Evolutionary conservation across 75 land plant genomes (phyloP), one percentile per base, ranked within the genome.

Genomic region (Adiantum capillusveneris): DNA sequence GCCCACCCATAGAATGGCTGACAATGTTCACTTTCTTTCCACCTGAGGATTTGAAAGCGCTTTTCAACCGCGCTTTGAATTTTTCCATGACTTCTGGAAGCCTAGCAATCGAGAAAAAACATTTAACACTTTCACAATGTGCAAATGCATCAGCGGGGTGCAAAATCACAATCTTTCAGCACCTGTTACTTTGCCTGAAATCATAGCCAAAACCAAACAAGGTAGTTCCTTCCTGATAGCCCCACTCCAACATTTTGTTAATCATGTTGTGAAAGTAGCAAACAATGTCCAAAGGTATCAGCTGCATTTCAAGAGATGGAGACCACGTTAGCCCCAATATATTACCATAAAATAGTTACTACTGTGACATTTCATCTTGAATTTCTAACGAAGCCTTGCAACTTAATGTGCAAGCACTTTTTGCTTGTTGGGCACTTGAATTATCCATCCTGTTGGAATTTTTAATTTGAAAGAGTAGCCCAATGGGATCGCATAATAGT

Each of bases 161-260:
- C 7, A 29, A 29, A 13, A 25, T 16, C n/a, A 12, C 2, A 56
- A 7, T 18, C 12, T 13, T 6, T 7, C 11, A 24, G 31, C 54
- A 94, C 98, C 98, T 86, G 60, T 95, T 95, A 66, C 99, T 95
- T 72, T 95, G 99, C 9, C 99, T 91, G 44, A 95, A 95, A 67
- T 95, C 99, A 82, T 90, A 95, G 6, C 97, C 97, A 78, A 90
- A 95, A 0, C 99, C 99, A 78, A 95, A 95, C 1, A 95, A 78
- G 11, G 97, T 95, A 25, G 67, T 78, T 11, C 97, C 99, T 65
- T 90, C 99, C 61, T 87, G 63, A 63, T 77, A 95, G 20, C 99
- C 99, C 99, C 99, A 95, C 0, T 69, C 71, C 39, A 69, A 58
- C 83, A 95, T 76, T 61, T 84, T 77, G 56, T 63, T 79, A 44